Evolutionary conservation across 306 rosid species (phyloP), one percentile per base, ranked within the genome.

Genomic region (Prunus campanulata): DNA sequence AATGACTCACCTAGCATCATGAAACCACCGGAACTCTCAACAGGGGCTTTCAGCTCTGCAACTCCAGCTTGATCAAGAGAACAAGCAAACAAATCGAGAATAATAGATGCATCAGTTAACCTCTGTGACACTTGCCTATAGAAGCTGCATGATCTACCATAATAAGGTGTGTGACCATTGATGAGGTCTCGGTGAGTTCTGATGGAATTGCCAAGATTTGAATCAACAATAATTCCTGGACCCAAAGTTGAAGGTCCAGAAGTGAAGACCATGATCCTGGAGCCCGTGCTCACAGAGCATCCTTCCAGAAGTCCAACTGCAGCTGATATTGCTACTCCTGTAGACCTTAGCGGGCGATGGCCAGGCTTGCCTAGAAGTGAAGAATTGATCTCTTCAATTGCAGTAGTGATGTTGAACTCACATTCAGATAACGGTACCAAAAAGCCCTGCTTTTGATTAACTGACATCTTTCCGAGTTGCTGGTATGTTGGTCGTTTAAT

Each of bases 41-140:
- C 84, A 14, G 93, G 87, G 22, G 66, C 76, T 75, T 92, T 85
- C 52, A 93, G 83, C 83, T 93, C 98, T 2, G 91, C 90, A 1
- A 86, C 86, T 66, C 98, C 98, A 15, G 89, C 91, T 87, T 93
- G 98, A 80, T 93, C 98, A 35, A 91, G 98, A 73, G 98, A 91
- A 74, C 91, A 91, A 10, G 90, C 93, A 86, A 93, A 91, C 72
- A 91, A 65, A 83, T 93, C 97, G 35, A 93, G 92, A 74, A 87
- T 88, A 52, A 87, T 81, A 46, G 97, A 87, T 11, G 86, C 77
- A 75, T 82, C 86, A 11, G 82, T 84, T 49, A 93, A 86, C 80
- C 91, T 84, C 78, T 80, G 77, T 32, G 92, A 85, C 48, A 93
- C 66, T 47, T 54, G 75, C 79, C 71, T 78, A 63, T 91, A 93